phyloP scores from a whole-genome alignment of 768 basidiomycete genomes.

The Udeniomyces megalosporus region DNA sequence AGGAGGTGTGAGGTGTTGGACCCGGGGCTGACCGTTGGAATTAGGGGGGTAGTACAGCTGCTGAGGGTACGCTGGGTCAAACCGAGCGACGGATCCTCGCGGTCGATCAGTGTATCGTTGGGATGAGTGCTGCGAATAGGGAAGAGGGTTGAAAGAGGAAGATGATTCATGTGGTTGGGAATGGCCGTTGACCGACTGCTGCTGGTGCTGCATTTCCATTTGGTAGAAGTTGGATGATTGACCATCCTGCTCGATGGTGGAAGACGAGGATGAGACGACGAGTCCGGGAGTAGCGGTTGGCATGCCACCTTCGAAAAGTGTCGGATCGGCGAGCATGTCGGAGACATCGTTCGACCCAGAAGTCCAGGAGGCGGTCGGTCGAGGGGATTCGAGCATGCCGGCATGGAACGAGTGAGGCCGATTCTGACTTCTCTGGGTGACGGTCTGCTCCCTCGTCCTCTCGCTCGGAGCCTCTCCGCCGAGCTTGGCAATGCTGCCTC shows the following conservation, averaged over 20 bases:
- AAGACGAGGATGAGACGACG: not conserved
- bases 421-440: not conserved
- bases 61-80: not conserved
- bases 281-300: conserved; percentile 4
- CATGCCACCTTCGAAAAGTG: conserved; percentile 8
- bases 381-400: not conserved
- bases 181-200: not conserved
- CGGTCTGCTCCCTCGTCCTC: not conserved
- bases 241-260: too few species aligned
- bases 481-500: not conserved
- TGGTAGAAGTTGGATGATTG: not conserved
- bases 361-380: not conserved
- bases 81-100: not conserved
- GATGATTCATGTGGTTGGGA: not conserved
- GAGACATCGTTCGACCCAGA: not conserved
- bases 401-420: conserved; percentile 11
- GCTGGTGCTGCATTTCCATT: not conserved
- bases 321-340: conserved; percentile 1
- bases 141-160: not conserved
- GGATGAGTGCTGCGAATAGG: not conserved
- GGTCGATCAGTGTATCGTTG: not conserved
- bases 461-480: not conserved
- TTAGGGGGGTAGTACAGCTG: too few species aligned
- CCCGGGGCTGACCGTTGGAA: not conserved
- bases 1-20: not conserved